Evolutionary conservation across 768 basidiomycete genomes (phyloP).

Genomic region (Tylopilus plumbeoviolaceoides): DNA sequence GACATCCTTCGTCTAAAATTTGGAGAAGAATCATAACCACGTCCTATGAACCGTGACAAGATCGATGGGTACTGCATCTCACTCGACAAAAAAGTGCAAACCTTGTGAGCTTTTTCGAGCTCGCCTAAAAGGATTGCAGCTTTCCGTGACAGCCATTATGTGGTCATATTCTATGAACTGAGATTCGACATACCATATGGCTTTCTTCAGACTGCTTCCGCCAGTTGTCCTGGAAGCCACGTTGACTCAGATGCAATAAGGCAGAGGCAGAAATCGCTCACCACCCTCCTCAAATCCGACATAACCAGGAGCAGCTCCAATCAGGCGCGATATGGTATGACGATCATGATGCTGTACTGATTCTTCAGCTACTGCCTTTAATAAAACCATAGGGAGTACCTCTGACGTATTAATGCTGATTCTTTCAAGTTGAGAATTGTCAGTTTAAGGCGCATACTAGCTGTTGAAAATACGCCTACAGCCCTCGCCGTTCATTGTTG

Average conservation of each 20-base stretch:
- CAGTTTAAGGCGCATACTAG: neutral
- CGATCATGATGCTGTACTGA: conserved; percentile 75
- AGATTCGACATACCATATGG: conserved; percentile 43
- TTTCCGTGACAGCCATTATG: conserved; percentile 12
- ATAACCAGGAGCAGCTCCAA: conserved; percentile 92
- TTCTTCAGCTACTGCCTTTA: neutral
- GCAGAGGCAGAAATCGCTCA: conserved; percentile 23
- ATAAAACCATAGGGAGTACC: conserved; percentile 19
- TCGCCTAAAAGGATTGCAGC: conserved; percentile 67
- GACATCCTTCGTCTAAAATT: conserved; percentile 83
- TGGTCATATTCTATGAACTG: neutral
- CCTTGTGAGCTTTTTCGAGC: conserved; percentile 70
- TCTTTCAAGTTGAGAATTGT: conserved; percentile 37
- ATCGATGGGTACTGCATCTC: neutral
- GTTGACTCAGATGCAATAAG: neutral
- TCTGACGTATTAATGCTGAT: conserved; percentile 97
- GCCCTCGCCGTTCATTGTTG: conserved; percentile 79
- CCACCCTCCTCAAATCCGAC: conserved; percentile 74
- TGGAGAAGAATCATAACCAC: conserved; percentile 89
- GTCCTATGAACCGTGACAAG: conserved; percentile 41
- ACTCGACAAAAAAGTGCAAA: conserved; percentile 15
- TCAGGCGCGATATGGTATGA: conserved; percentile 85
- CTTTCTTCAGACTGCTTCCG: conserved; percentile 59
- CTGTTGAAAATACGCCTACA: conserved; percentile 42
- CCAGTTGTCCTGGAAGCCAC: conserved; percentile 45